These are phyloP conservation scores for Coleophoma crateriformis DNA, from an alignment of 2,329 filamentous ascomycete species.

Conservation along the genomic window DNA sequence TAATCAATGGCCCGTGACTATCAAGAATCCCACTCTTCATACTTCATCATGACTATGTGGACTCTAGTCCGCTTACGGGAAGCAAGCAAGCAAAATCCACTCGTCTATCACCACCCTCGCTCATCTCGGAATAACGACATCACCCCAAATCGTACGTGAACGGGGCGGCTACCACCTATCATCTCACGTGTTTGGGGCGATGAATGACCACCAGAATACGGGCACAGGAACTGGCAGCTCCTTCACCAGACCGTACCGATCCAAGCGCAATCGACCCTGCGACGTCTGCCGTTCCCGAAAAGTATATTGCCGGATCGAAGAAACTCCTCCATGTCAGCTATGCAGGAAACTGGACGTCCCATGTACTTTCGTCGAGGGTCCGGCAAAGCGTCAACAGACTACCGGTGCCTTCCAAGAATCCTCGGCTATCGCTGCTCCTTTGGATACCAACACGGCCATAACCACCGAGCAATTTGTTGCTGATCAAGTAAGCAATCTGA, in stretches of 20 bases:
- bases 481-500: background rate
- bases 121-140: too few species aligned
- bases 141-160: too few species aligned
- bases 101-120: too few species aligned
- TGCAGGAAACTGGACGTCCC: background rate
- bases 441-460: background rate
- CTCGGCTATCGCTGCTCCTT: background rate
- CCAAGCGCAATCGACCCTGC: background rate
- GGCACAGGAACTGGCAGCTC: background rate
- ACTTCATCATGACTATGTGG: too few species aligned
- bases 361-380: background rate
- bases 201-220: too few species aligned
- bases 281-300: conserved; percentile 1
- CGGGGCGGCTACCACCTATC: too few species aligned
- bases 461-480: too few species aligned
- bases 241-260: conserved; percentile 1
- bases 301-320: conserved; percentile 1
- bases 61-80: too few species aligned
- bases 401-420: background rate
- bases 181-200: too few species aligned
- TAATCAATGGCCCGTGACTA: too few species aligned
- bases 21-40: too few species aligned
- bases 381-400: conserved; percentile 1
- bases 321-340: background rate
- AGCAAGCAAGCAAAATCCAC: too few species aligned